These are phyloP conservation scores for Tuber magnatum DNA, from an alignment of 495 filamentous ascomycete genomes.

Conservation along the genomic window DNA sequence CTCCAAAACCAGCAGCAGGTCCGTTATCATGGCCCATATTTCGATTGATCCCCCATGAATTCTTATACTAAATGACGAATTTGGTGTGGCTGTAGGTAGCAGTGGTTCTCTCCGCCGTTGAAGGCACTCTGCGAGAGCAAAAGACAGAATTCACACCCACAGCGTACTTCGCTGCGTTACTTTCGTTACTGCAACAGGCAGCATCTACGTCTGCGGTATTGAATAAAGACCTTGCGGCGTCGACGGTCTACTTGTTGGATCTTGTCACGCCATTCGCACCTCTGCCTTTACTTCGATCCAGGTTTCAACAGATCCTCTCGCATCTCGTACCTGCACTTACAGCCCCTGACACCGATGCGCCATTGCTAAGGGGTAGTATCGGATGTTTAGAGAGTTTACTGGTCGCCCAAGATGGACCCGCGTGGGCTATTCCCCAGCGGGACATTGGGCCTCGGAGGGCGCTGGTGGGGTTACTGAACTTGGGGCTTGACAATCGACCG, in stretches of 20 bases:
- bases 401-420: conserved; percentile 72
- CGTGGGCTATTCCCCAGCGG: conserved; percentile 78
- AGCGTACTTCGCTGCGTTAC: conserved; percentile 91
- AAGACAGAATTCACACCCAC: conserved; percentile 74
- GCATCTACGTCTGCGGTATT: conserved; percentile 56
- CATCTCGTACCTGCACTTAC: conserved; percentile 76
- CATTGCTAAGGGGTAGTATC: conserved; percentile 78
- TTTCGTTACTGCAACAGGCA: conserved; percentile 75
- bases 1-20: conserved; percentile 92
- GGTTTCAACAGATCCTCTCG: conserved; percentile 86
- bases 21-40: conserved; percentile 34
- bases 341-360: conserved; percentile 74
- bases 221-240: conserved; percentile 77
- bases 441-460: conserved; percentile 83
- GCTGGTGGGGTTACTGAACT: conserved; percentile 71
- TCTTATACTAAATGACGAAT: conserved; percentile 10
- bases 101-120: conserved; percentile 80
- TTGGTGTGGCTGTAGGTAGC: conserved; percentile 55
- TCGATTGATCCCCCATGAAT: not conserved
- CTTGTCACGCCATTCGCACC: conserved; percentile 75
- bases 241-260: conserved; percentile 94
- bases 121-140: conserved; percentile 82
- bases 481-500: conserved; percentile 80
- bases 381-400: conserved; percentile 85
- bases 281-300: conserved; percentile 73